Percentiles rank a stretch among this genome's conserved stretches.
Evolutionary conservation across 2,329 filamentous ascomycete genomes (phyloP).

Genomic region (Gremmenia infestans): DNA sequence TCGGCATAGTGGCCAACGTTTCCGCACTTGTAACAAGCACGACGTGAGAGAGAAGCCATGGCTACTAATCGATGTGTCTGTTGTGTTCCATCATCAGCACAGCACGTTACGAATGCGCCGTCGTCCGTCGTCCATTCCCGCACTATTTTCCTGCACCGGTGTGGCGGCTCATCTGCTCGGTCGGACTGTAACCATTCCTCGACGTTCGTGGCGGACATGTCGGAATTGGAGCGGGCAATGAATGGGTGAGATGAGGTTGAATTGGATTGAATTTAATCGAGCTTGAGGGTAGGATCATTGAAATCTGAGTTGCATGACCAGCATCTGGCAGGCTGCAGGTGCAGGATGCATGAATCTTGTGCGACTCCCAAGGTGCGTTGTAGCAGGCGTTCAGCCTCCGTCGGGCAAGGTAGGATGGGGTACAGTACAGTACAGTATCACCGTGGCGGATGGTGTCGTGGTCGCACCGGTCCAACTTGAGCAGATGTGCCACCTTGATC

Average conservation of each 20-base stretch:
- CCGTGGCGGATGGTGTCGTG: neutral
- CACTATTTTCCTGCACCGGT: constrained; percentile 32
- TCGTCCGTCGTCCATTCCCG: constrained; percentile 29
- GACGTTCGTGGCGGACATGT: constrained; percentile 29
- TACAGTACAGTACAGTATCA: neutral
- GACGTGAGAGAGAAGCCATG: constrained; percentile 78
- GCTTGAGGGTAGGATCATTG: constrained; percentile 16
- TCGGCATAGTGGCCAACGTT: constrained; percentile 79
- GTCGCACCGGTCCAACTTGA: constrained; percentile 3
- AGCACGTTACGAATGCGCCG: constrained; percentile 32
- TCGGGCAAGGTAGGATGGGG: neutral
- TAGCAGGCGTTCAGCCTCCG: neutral
- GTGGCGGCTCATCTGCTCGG: constrained; percentile 28
- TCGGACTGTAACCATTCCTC: constrained; percentile 31
- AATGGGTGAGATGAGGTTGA: constrained; percentile 12
- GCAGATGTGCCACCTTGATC: constrained; percentile 20
- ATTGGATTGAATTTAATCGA: constrained; percentile 13
- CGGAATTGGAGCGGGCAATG: too few species aligned
- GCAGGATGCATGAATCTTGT: constrained; percentile 31
- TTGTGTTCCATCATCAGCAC: constrained; percentile 34
- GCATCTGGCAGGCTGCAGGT: constrained; percentile 30
- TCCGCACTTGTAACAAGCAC: constrained; percentile 69
- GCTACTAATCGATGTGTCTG: constrained; percentile 32
- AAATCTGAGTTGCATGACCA: constrained; percentile 28
- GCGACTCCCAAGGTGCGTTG: constrained; percentile 15